These are phyloP conservation scores for Senna siamea DNA, from an alignment of 306 rosid species.

Conservation along the genomic window DNA sequence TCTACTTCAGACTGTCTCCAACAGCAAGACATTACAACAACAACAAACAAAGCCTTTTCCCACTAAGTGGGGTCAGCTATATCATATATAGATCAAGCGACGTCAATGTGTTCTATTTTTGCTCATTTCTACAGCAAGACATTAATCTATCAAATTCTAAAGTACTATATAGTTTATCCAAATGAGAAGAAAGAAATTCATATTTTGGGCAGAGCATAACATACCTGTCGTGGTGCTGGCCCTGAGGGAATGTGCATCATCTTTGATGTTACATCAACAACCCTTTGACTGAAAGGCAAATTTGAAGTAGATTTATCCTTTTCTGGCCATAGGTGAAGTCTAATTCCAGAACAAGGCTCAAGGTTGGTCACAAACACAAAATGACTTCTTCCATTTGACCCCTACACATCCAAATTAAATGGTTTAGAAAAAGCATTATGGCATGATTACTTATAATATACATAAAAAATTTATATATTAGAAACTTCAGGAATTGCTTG, in stretches of 20 bases:
- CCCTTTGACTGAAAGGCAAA: conserved; percentile 63
- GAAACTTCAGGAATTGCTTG: conserved; percentile 14
- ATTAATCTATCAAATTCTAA: conserved; percentile 19
- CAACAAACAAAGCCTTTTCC: too few species aligned
- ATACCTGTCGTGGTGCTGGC: conserved; percentile 95
- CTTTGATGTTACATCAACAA: conserved; percentile 86
- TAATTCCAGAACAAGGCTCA: conserved; percentile 94
- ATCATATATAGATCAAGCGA: too few species aligned
- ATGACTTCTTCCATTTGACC: conserved; percentile 83
- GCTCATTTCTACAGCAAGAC: conserved; percentile 35
- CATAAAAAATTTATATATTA: neutral
- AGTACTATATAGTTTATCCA: conserved; percentile 26
- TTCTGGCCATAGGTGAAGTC: conserved; percentile 95
- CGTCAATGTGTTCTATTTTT: too few species aligned
- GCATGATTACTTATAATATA: conserved; percentile 29
- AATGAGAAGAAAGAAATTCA: conserved; percentile 29
- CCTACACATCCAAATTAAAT: conserved; percentile 60
- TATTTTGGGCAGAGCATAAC: conserved; percentile 23
- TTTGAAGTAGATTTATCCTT: conserved; percentile 67
- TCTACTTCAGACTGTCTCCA: conserved; percentile 23
- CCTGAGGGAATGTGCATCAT: conserved; percentile 97
- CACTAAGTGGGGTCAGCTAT: too few species aligned
- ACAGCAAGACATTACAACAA: conserved; percentile 30
- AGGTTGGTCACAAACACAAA: conserved; percentile 94
- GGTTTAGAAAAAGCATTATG: conserved; percentile 31